Evolutionary conservation across 163 green algal genomes (phyloP).

Genomic region (Scenedesmus sp.): DNA sequence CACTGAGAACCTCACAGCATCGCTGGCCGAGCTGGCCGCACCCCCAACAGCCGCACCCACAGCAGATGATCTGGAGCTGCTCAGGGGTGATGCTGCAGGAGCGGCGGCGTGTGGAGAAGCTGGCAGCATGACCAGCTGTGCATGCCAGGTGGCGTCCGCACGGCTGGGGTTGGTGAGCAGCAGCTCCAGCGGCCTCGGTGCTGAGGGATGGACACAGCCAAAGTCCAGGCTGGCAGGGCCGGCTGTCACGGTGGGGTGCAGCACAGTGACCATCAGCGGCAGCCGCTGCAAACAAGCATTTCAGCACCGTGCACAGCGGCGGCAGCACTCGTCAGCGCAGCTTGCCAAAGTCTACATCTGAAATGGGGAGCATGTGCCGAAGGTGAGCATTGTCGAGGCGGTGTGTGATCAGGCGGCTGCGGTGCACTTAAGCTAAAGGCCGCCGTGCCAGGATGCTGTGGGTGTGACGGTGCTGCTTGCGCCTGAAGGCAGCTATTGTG

Average conservation of each 20-base stretch:
- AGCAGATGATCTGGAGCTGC: too few species aligned
- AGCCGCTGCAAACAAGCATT: slow-evolving; percentile 56
- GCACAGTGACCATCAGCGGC: slow-evolving; percentile 59
- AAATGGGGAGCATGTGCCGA: too few species aligned
- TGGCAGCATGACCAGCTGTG: background rate
- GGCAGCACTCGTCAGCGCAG: background rate
- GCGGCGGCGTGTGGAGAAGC: background rate
- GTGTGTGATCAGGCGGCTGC: too few species aligned
- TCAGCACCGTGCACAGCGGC: background rate
- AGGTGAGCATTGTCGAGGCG: too few species aligned
- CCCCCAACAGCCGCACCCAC: background rate
- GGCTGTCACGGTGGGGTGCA: slow-evolving; percentile 63
- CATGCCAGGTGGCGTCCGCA: slow-evolving; percentile 69
- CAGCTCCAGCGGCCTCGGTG: slow-evolving; percentile 65
- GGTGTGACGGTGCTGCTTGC: too few species aligned
- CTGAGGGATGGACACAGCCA: slow-evolving; percentile 62
- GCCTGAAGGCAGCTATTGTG: too few species aligned
- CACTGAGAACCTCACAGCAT: slow-evolving; percentile 61
- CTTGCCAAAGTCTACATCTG: background rate
- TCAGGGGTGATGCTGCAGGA: background rate
- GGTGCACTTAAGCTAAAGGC: too few species aligned
- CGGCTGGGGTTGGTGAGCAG: slow-evolving; percentile 68
- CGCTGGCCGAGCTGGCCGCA: background rate
- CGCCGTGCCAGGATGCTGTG: too few species aligned
- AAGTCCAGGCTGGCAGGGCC: slow-evolving; percentile 57